Evolutionary conservation across 352 stramenopile species (phyloP), one percentile per base, ranked within the genome.

Genomic region (Plasmopara viticola): DNA sequence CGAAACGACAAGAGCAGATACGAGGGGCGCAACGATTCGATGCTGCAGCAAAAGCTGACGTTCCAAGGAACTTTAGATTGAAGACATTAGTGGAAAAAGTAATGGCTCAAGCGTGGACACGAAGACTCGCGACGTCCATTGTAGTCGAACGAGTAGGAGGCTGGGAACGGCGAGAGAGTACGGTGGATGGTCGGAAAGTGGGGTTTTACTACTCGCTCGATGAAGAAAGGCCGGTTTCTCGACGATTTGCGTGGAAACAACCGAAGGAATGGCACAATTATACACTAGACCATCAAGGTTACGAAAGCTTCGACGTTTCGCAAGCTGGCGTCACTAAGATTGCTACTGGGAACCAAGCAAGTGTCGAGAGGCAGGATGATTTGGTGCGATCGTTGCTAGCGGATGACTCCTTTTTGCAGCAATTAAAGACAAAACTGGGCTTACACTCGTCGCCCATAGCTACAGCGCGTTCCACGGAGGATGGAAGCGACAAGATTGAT

Each of bases 201-300:
- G 58, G 81, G 31, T 92, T 92, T 48, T 92, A 86, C 56, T 65
- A 78, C 57, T 70, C 75, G 5, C 49, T 79, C 8, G 88, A 92
- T 57, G 44, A 66, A 17, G 66, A 58, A 15, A 38, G 87, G 30
- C 72, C 70, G 2, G 51, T 57, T 2, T 34, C 46, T 18, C 67
- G 71, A 12, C 72, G 76, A 15, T 86, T 73, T 33, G 15, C 57
- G 4, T 91, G 81, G 78, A 51, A 74, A 4, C 69, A 66, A 30
- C 78, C 81, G 2, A 34, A 46, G 12, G 67, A 48, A 70, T 29
- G 47, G 62, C 7, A 51, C 10, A 4, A 5, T 5, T 35, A 35
- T 25, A 25, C 20, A 25, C 3, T 25, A 35, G 5, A 2, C 7
- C 31, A 35, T 35, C 31, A 12, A 35, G 31, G 10, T 4, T 35